phyloP scores from a whole-genome alignment of 139 green algal species.

The Chlorella sp. region DNA sequence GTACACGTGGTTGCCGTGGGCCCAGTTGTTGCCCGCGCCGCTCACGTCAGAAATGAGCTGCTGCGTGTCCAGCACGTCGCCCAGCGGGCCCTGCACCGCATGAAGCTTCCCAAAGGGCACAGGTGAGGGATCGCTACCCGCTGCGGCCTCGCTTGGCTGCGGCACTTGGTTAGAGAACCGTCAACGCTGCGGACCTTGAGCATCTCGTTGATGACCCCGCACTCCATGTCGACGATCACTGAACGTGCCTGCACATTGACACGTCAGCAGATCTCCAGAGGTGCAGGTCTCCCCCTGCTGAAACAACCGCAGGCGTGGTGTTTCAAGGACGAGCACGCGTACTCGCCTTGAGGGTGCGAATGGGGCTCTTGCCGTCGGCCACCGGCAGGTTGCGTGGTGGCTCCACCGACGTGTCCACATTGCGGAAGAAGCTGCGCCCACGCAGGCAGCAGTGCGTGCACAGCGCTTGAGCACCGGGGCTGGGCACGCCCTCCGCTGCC shows the following conservation, averaged over 20 bases:
- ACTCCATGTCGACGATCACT: conserved; percentile 84
- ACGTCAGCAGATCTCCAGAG: too few species aligned
- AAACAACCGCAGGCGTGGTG: too few species aligned
- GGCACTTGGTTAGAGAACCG: not conserved
- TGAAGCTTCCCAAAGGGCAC: too few species aligned
- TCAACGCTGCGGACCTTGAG: conserved; percentile 43
- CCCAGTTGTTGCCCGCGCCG: conserved; percentile 86
- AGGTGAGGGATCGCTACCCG: too few species aligned
- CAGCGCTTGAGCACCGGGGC: too few species aligned
- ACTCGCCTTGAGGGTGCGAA: conserved; percentile 55
- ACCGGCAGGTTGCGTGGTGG: conserved; percentile 52
- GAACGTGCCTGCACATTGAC: conserved; percentile 58
- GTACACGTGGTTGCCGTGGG: conserved; percentile 68
- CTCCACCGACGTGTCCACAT: conserved; percentile 59
- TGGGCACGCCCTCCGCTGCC: too few species aligned
- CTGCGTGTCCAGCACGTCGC: conserved; percentile 63
- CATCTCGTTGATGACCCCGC: conserved; percentile 74
- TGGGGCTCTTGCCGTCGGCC: conserved; percentile 36
- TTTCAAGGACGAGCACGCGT: too few species aligned
- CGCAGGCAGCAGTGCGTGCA: too few species aligned
- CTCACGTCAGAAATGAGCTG: conserved; percentile 70
- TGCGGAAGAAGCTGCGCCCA: conserved; percentile 76
- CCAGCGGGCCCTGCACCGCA: conserved; percentile 44
- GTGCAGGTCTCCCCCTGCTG: too few species aligned
- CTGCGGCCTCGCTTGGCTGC: not conserved